Conservation (phyloP, 2,329 filamentous ascomycete species). For the Aschersonia sp. region DNA sequence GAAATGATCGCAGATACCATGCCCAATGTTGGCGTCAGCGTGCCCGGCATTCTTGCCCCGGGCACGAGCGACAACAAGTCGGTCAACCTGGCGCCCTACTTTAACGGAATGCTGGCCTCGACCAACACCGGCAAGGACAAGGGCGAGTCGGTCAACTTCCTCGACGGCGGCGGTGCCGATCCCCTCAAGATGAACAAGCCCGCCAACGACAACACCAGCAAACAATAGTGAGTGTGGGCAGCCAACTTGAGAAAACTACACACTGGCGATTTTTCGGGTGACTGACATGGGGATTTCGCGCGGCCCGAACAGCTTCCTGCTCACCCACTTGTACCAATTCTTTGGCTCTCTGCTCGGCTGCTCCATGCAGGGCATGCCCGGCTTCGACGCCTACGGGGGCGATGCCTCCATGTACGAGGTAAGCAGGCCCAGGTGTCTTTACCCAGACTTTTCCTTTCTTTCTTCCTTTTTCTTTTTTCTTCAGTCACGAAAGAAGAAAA, state of each 20-base stretch:
- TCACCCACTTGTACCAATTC: conserved; percentile 48
- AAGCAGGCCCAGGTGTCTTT: neutral
- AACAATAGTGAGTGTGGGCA: conserved; percentile 26
- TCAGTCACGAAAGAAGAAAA: no score
- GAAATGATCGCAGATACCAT: conserved; percentile 24
- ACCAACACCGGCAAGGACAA: conserved; percentile 31
- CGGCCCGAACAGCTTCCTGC: conserved; percentile 26
- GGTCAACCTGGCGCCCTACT: conserved; percentile 45
- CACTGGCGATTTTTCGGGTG: no score
- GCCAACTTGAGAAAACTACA: no score
- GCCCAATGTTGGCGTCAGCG: conserved; percentile 34
- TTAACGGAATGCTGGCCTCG: conserved; percentile 37
- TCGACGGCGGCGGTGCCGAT: conserved; percentile 42
- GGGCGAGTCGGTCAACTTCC: conserved; percentile 40
- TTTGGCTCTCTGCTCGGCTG: conserved; percentile 45
- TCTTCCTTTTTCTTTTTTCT: no score
- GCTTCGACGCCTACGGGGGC: conserved; percentile 33
- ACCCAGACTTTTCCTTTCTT: no score
- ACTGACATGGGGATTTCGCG: no score
- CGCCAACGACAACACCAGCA: conserved; percentile 24
- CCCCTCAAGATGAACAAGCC: conserved; percentile 41
- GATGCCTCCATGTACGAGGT: conserved; percentile 27
- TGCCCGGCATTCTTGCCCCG: conserved; percentile 41
- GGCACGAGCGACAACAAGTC: conserved; percentile 32
- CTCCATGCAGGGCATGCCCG: conserved; percentile 30